Evolutionary conservation across 2,329 filamentous ascomycete species (phyloP).

Genomic region (Alternaria triticimaculans): DNA sequence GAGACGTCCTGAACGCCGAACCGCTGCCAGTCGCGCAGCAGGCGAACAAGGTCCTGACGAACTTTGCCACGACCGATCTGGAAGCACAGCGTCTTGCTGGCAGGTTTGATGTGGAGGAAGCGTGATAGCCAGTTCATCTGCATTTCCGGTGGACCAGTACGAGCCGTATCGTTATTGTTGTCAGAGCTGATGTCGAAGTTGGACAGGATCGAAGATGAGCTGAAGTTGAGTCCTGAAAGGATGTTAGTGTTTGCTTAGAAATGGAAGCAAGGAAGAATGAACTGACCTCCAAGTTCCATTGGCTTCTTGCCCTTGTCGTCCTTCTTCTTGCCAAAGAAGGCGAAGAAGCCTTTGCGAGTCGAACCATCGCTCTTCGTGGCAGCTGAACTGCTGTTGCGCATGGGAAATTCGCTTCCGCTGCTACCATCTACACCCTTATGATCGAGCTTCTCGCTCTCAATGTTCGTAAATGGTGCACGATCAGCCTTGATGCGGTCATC

Average conservation of each 20-base stretch:
- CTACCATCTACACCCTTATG: conserved; percentile 38
- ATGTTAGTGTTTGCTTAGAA: conserved; percentile 24
- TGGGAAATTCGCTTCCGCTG: conserved; percentile 52
- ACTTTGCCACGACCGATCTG: conserved; percentile 73
- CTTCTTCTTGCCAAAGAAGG: conserved; percentile 60
- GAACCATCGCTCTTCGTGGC: conserved; percentile 48
- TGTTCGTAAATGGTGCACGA: conserved; percentile 3
- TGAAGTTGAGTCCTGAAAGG: conserved; percentile 30
- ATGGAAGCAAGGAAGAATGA: fast-evolving
- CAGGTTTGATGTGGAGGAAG: conserved; percentile 88
- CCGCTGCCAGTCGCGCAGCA: conserved; percentile 79
- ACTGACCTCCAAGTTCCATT: conserved; percentile 49
- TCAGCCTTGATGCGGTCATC: conserved; percentile 44
- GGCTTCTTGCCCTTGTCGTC: conserved; percentile 47
- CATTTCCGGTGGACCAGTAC: conserved; percentile 48
- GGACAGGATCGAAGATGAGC: conserved; percentile 40
- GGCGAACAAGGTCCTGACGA: conserved; percentile 75
- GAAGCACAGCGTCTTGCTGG: conserved; percentile 76
- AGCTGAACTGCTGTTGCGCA: conserved; percentile 45
- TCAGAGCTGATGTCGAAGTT: conserved; percentile 45
- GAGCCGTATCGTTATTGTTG: conserved; percentile 48
- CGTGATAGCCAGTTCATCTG: conserved; percentile 83
- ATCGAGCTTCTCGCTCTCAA: conserved; percentile 19
- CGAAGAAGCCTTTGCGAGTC: conserved; percentile 55
- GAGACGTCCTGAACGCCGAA: conserved; percentile 82